Evolutionary conservation across 805 yeast genomes (phyloP), one percentile per base, ranked within the genome.

Genomic region (Yarrowia bubula): DNA sequence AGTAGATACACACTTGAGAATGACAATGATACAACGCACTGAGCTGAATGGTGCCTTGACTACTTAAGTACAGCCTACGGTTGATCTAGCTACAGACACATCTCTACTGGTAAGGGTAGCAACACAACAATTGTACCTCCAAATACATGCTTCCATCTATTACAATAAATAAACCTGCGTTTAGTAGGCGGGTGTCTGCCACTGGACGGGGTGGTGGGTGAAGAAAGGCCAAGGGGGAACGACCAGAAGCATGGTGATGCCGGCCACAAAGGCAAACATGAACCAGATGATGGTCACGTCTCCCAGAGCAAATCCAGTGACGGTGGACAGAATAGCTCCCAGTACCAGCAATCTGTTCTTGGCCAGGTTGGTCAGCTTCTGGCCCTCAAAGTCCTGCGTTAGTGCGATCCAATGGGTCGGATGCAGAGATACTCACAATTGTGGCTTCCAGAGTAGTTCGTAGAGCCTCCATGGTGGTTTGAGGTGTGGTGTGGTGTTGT

Each of bases 371-470:
- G 64, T 7, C 51, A 58, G 46, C 17, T 58, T 58, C 64, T 58
- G 64, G 33, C 64, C 64, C 35, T 58, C 64, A 44, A 58, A 58
- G 51, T 58, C 64, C 64, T 58, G 64, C 1, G 51, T 58, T 44
- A 58, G 64, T 31, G 28, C 5, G 28, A 22, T 22, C 28, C 5
- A 5, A 22, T 22, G 3, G 28, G 28, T 22, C 28, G 4, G 39
- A 2, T 22, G 35, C 1, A 7, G n/a, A 9, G 15, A n/a, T 7
- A 44, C 64, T 58, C 35, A 58, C 64, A 58, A 58, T 58, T 44
- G 64, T 58, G 32, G 64, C 64, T 42, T 58, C 64, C 64, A 58
- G 35, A 37, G 64, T 58, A 14, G 64, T 18, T 58, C 64, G 64
- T 14, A 58, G 51, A 22, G 39, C 42, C 42, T 58, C 64, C 64